Base-by-base conservation (phyloP, 2,329 filamentous ascomycete genomes). In the Paracamarosporium sp. region DNA sequence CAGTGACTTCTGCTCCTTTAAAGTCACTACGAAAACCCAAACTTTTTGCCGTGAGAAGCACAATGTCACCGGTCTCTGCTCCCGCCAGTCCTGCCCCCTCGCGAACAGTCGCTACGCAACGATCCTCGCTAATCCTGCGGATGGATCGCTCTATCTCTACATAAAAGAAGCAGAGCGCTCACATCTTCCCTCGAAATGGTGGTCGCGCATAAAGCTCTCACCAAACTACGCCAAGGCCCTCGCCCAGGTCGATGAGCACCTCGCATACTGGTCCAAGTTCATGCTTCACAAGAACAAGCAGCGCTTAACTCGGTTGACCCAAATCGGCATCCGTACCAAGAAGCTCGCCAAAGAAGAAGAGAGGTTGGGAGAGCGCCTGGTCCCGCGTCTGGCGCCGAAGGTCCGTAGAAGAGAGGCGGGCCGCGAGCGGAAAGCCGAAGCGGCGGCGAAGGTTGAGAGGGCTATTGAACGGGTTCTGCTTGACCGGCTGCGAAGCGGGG, bases 401-500 rank as follows among this genome's bases (percentile, higher is more conserved):
- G 87, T 99, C 55, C 84, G 80, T 44, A 71, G 80, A 50, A 66
- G 81, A 40, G 81, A 83, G 59, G 80, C 80, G 61, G 79, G 76
- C 12, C 70, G 81, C 38, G 81, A 83, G 73, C 67, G 80, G 51
- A 83, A 83, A 65, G 81, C 81, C 2, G 73, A 80, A 59, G 78
- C 79, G n/a, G 81, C 81, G 5, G 95, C 95, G 22, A 97, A 97
- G 86, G 88, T 99, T 60, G 95, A 99, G 83, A 85, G 92, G 64
- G 93, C 93, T 7, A 98, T 99, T 77, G 95, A 99, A 84, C 85
- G 95, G 54, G 94, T 98, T 79, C 83, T 99, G 65, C 90, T 99
- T 67, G 92, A 98, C 79, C 85, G 95, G 67, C 80, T 99, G 77
- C 86, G 93, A 64, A 93, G 92, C 72, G 95, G 95, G 44, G 93